These are phyloP conservation scores for Balakata baccata DNA, from an alignment of 345 rosid genomes.

Conservation along the genomic window DNA sequence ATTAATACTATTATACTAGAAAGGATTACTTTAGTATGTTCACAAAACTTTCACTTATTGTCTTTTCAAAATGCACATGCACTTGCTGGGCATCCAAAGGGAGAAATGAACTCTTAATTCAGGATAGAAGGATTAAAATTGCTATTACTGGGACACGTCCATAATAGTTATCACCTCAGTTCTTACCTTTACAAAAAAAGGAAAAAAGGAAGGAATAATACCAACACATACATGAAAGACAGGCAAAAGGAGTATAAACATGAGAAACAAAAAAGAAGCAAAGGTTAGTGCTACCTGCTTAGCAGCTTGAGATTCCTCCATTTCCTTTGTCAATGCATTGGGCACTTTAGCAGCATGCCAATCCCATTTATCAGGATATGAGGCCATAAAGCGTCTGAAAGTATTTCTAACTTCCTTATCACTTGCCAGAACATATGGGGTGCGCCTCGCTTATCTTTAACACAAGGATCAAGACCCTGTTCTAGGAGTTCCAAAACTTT, in stretches of 20 bases:
- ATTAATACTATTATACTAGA: background rate
- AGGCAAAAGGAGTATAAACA: background rate
- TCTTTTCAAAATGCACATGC: background rate
- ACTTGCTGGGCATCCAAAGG: background rate
- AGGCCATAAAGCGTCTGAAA: conserved; percentile 89
- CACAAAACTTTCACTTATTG: background rate
- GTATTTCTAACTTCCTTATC: conserved; percentile 84
- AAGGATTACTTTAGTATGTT: background rate
- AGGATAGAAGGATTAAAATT: background rate
- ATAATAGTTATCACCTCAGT: background rate
- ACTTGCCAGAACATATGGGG: conserved; percentile 75
- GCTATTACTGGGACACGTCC: background rate
- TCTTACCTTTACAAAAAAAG: background rate
- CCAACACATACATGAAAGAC: background rate
- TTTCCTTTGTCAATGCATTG: conserved; percentile 89
- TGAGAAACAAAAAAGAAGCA: conserved; percentile 9
- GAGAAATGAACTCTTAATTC: background rate
- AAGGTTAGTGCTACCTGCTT: conserved; percentile 59
- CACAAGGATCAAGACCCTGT: conserved; percentile 80
- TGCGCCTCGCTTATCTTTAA: conserved; percentile 69
- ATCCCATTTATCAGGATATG: conserved; percentile 81
- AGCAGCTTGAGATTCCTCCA: conserved; percentile 95
- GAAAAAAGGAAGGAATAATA: background rate
- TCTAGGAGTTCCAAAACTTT: conserved; percentile 74
- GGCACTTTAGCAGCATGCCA: conserved; percentile 97